Conservation (phyloP, 2,329 filamentous ascomycete genomes). For the Apiospora arundinis region DNA sequence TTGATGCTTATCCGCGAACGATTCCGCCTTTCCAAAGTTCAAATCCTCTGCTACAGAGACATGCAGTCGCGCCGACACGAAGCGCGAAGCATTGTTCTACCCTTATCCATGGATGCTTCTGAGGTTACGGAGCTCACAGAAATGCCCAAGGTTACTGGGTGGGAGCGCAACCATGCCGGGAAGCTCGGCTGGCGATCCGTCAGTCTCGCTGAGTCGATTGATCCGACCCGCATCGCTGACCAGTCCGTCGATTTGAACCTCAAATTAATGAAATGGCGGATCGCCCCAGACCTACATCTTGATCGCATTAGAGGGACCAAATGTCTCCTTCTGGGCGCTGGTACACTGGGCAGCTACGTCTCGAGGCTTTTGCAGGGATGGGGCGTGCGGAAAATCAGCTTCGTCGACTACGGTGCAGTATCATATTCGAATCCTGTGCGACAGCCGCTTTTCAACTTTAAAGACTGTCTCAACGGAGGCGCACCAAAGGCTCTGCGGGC, state of each 20-base stretch:
- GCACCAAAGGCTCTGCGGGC: conserved; percentile 83
- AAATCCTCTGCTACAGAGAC: conserved; percentile 91
- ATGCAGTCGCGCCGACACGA: conserved; percentile 78
- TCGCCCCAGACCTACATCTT: conserved; percentile 86
- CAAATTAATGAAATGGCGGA: conserved; percentile 98
- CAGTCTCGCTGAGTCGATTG: conserved; percentile 91
- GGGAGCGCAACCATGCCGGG: conserved; percentile 83
- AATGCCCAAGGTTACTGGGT: conserved; percentile 92
- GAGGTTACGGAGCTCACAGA: conserved; percentile 51
- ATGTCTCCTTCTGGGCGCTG: conserved; percentile 89
- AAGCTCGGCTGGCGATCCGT: conserved; percentile 81
- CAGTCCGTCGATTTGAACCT: conserved; percentile 95
- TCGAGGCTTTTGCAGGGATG: conserved; percentile 91
- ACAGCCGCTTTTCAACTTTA: conserved; percentile 89
- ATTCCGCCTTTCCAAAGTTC: conserved; percentile 77
- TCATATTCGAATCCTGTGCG: conserved; percentile 97
- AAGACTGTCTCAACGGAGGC: conserved; percentile 86
- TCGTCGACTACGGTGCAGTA: conserved; percentile 91
- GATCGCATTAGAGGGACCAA: conserved; percentile 88
- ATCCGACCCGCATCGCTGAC: conserved; percentile 84
- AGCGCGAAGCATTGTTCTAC: conserved; percentile 80
- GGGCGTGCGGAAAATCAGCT: conserved; percentile 94
- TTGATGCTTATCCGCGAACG: conserved; percentile 83
- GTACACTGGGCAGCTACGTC: conserved; percentile 93
- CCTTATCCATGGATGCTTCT: conserved; percentile 61